Base-by-base conservation (phyloP, 2,329 filamentous ascomycete species). In the Alternaria longipes region DNA sequence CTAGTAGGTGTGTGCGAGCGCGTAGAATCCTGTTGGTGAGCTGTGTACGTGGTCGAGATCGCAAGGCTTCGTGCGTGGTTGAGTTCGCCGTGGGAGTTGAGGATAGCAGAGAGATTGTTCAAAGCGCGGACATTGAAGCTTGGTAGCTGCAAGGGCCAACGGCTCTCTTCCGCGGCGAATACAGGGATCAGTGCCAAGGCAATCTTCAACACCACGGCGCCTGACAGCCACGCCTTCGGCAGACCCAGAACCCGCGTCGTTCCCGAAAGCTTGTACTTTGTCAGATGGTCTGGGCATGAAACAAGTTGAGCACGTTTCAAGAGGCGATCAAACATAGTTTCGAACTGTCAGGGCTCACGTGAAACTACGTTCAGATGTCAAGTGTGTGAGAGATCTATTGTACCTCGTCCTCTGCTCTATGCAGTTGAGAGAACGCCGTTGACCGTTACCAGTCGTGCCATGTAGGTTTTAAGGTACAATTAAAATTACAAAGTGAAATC, bases 401-500 rank as follows among this genome's bases (percentile, higher is more conserved):
- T 49, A 45, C 24, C 38, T 22, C 28, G 38, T 38, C 26, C 46
- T 28, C 38, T 56, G 56, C 44, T 59, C 61, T 56, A 26, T 26
- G 54, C 65, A 62, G 63, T 6, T 54, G 57, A 50, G 44, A 56
- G 46, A 68, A 69, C 62, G 63, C 64, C 64, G 32, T 30, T 47
- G 64, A 44, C 53, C 59, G 53, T 59, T 66, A 66, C 50, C 56
- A 47, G 28, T 54, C 42, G 22, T 54, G 34, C 14, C 8, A 14
- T 36, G 12, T 38, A 20, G 28, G n/a, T 22, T 28, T 44, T 9
- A 22, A 45, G 18, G 32, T 66, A 69, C 61, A 68, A 68, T 63
- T 72, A 72, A 60, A 64, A 71, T 72, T 74, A 74, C 72, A 74
- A 58, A 54, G 56, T 54, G n/a, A 47, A 34, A 38, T 36, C 24